A percentile compares a stretch with the other conserved stretches of the same genome.
These are phyloP conservation scores for Thelephora terrestris DNA, from an alignment of 1,284 basidiomycete species.

Conservation along the genomic window DNA sequence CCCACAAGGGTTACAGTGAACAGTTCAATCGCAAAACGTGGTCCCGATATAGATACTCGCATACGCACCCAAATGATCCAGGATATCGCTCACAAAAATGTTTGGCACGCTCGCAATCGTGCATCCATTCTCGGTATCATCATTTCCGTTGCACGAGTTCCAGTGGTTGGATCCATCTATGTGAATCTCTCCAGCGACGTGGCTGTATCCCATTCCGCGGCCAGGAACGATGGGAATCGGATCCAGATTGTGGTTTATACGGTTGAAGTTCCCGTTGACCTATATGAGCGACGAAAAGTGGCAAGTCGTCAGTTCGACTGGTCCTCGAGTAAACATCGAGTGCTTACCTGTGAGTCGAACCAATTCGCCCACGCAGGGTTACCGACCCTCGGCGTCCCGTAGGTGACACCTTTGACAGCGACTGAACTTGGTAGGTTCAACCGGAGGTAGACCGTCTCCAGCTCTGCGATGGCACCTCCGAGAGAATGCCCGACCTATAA, in stretches of 20 bases:
- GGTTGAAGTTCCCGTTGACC: conserved; percentile 22
- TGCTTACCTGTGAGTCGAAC: conserved; percentile 21
- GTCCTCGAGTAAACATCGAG: background rate
- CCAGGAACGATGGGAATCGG: conserved; percentile 32
- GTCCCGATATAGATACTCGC: conserved; percentile 43
- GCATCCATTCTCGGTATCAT: conserved; percentile 38
- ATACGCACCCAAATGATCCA: conserved; percentile 46
- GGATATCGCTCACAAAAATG: conserved; percentile 30
- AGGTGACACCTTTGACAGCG: conserved; percentile 26
- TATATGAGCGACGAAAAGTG: conserved; percentile 4
- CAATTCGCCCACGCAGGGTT: conserved; percentile 23
- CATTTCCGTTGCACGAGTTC: conserved; percentile 27
- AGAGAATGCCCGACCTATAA: conserved; percentile 28
- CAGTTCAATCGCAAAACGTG: conserved; percentile 28
- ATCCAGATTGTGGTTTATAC: conserved; percentile 29
- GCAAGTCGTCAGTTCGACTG: background rate
- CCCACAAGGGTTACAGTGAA: too few relatives aligned
- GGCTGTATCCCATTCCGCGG: conserved; percentile 28
- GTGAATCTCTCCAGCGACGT: conserved; percentile 29
- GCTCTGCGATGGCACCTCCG: conserved; percentile 30
- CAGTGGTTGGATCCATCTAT: conserved; percentile 21
- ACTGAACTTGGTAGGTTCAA: conserved; percentile 26
- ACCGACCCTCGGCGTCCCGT: conserved; percentile 30
- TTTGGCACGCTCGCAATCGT: conserved; percentile 35
- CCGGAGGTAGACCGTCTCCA: conserved; percentile 28